phyloP scores from a whole-genome alignment of 208 protist genomes.

The Herpetomonas samuelpessoai region DNA sequence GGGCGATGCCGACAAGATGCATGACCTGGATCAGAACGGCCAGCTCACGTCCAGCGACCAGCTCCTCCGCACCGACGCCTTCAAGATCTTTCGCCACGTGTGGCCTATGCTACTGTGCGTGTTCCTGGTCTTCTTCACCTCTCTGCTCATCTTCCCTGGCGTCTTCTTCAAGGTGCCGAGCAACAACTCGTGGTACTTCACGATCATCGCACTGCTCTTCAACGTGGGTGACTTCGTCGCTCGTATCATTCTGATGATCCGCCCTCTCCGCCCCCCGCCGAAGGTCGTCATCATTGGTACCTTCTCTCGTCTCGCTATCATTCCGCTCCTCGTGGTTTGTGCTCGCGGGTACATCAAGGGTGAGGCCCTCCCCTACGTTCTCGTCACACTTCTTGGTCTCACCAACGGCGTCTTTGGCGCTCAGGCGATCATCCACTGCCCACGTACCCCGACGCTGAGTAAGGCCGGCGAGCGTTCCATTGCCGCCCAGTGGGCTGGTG shows the following conservation, averaged over 20 bases:
- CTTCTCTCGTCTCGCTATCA: conserved; percentile 43
- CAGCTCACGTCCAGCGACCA: conserved; percentile 59
- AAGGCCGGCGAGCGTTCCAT: conserved; percentile 62
- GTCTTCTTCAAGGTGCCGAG: conserved; percentile 43
- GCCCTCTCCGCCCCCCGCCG: conserved; percentile 34
- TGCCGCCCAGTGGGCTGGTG: conserved; percentile 37
- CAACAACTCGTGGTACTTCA: conserved; percentile 49
- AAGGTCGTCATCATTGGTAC: conserved; percentile 49
- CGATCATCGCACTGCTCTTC: conserved; percentile 51
- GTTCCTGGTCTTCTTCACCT: conserved; percentile 64
- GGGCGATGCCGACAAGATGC: conserved; percentile 59
- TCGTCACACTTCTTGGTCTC: conserved; percentile 44
- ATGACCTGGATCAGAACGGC: conserved; percentile 40
- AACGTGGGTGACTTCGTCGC: conserved; percentile 60
- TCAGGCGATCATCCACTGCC: conserved; percentile 68
- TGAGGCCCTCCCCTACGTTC: conserved; percentile 41
- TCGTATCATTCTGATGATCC: conserved; percentile 43
- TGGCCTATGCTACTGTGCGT: conserved; percentile 67
- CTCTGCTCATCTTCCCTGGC: conserved; percentile 70
- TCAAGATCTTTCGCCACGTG: conserved; percentile 42
- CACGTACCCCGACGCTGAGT: conserved; percentile 35
- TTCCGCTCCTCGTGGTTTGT: conserved; percentile 65
- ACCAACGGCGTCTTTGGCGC: conserved; percentile 81
- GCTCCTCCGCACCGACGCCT: conserved; percentile 42
- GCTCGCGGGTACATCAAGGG: conserved; percentile 41